Evolutionary conservation across 1,139 yeast species (phyloP).

Genomic region (Saccharomyces pastorianus): DNA sequence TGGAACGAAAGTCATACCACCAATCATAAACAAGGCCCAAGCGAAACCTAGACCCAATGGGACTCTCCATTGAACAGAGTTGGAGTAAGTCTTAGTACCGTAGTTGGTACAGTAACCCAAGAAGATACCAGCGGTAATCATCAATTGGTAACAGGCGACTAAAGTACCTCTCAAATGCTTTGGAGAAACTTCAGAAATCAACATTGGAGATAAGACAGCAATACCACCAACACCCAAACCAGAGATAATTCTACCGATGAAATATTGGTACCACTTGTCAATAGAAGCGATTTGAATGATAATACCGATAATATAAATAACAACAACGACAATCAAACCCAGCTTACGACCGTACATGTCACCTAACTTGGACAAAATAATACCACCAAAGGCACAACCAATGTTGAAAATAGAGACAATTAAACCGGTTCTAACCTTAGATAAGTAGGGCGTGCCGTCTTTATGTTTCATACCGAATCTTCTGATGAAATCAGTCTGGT

Average conservation of each 20-base stretch:
- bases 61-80: slow-evolving; percentile 52
- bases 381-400: slow-evolving; percentile 62
- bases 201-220: slow-evolving; percentile 54
- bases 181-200: slow-evolving; percentile 59
- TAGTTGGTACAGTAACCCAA: slow-evolving; percentile 56
- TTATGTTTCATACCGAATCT: slow-evolving; percentile 50
- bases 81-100: slow-evolving; percentile 43
- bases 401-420: slow-evolving; percentile 59
- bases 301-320: slow-evolving; percentile 55
- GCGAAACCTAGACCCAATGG: slow-evolving; percentile 46
- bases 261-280: slow-evolving; percentile 43
- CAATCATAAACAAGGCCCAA: slow-evolving; percentile 36
- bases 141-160: slow-evolving; percentile 55
- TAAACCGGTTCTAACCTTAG: slow-evolving; percentile 50
- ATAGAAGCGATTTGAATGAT: slow-evolving; percentile 54
- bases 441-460: slow-evolving; percentile 34
- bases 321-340: slow-evolving; percentile 47
- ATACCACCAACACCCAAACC: slow-evolving; percentile 60
- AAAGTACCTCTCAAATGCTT: slow-evolving; percentile 60
- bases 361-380: slow-evolving; percentile 45
- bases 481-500: slow-evolving; percentile 52
- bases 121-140: slow-evolving; percentile 55
- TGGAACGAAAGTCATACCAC: slow-evolving; percentile 61
- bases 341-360: slow-evolving; percentile 55
- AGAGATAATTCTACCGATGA: slow-evolving; percentile 54